Base-by-base conservation (phyloP, 23 red algal species). In the Gracilariopsis chorda region DNA sequence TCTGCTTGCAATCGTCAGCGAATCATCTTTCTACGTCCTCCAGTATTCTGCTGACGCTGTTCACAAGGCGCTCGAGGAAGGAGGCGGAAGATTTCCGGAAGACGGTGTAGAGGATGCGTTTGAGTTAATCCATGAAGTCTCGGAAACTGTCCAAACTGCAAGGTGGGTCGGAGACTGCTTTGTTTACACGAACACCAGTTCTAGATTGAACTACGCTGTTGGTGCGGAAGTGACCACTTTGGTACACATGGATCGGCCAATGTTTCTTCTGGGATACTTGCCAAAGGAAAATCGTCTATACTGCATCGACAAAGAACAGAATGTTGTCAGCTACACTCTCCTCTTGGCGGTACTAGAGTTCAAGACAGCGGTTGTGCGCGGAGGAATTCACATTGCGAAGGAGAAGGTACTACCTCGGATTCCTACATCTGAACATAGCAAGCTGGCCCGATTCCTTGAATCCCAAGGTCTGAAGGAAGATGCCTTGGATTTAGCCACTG, bases 81-180 rank as follows among this genome's bases (percentile, higher is more conserved):
- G 56, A n/a, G 74, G 55, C 7, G 92, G 96, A 28, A 45, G 47
- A 35, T 24, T 95, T 25, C 87, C 75, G 5, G 86, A 80, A 6
- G 96, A 98, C 51, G 96, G 96, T 42, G 92, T 98, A 21, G 96
- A 98, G 47, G 92, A 93, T 85, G 92, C 96, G 17, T 98, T 98
- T 34, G 84, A 94, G 52, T 62, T 98, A 20, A 72, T 95, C 36
- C 92, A 98, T 82, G 80, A 98, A 64, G 78, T 90, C 4, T 63
- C 49, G 63, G 96, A 98, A 51, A 72, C 16, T 7, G 92, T 95
- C 8, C 78, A 82, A 39, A 88, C 93, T 5, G 96, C 93, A 25
- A 73, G 84, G 21, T 98, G 96, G 96, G 83, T 93, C n/a, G 96
- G 96, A 13, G 96, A 98, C 49, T 98, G 96, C 58, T 98, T 98